Evolutionary conservation across 441 rosid species (phyloP).

Genomic region (Gossypium schwendimanii): DNA sequence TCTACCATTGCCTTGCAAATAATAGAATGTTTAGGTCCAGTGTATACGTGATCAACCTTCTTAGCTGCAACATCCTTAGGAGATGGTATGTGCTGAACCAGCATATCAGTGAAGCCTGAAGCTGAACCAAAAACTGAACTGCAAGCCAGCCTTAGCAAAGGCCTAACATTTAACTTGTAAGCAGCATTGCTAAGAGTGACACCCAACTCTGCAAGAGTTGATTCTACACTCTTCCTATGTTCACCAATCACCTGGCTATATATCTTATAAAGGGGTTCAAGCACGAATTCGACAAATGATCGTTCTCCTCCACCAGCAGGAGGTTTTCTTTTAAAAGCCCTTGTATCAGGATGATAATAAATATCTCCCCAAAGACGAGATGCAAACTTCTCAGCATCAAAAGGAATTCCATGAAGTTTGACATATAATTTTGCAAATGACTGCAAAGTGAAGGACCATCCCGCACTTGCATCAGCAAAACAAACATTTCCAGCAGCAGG

Average conservation of each 20-base stretch:
- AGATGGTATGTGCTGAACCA: constrained; percentile 91
- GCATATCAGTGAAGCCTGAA: constrained; percentile 91
- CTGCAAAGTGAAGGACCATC: constrained; percentile 95
- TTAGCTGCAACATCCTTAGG: constrained; percentile 76
- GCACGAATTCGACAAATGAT: constrained; percentile 85
- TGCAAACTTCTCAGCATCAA: constrained; percentile 85
- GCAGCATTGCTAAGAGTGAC: constrained; percentile 86
- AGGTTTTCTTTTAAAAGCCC: constrained; percentile 66
- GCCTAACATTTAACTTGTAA: constrained; percentile 84
- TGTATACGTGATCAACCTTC: constrained; percentile 74
- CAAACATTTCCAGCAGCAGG: constrained; percentile 93
- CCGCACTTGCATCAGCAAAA: constrained; percentile 91
- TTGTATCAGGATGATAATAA: constrained; percentile 68
- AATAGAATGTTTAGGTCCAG: constrained; percentile 68
- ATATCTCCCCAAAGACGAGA: constrained; percentile 89
- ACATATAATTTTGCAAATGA: constrained; percentile 88
- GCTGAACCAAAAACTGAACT: constrained; percentile 90
- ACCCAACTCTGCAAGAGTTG: constrained; percentile 90
- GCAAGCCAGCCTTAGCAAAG: constrained; percentile 81
- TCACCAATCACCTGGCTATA: constrained; percentile 98
- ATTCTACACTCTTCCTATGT: constrained; percentile 92
- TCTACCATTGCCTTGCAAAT: constrained; percentile 74
- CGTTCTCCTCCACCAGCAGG: constrained; percentile 85
- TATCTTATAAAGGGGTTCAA: constrained; percentile 94
- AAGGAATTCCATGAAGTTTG: constrained; percentile 84